Conservation (phyloP, 2,329 filamentous ascomycete genomes). For the Aureobasidium melanogenum region DNA sequence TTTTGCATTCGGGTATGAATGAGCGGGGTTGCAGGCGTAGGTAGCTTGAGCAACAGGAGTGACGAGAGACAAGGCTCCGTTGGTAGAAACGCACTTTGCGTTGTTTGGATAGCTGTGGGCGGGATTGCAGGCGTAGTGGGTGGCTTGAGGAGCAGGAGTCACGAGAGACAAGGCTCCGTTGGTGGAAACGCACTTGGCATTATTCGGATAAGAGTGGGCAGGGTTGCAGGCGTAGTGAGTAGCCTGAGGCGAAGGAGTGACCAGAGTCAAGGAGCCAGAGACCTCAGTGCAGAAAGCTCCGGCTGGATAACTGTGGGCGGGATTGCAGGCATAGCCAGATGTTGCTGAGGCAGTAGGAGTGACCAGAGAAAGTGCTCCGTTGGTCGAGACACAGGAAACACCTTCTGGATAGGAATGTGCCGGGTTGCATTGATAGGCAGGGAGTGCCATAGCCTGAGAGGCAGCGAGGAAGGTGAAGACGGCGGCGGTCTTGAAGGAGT, state of each 20-base stretch:
- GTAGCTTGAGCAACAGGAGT: background rate
- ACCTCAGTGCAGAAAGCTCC: background rate
- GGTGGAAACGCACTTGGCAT: background rate
- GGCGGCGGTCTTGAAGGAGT: conserved; percentile 9
- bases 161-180: conserved; percentile 3
- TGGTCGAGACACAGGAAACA: background rate
- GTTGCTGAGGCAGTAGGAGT: background rate
- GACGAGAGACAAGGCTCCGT: background rate
- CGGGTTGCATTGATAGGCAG: background rate
- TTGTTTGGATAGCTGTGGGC: background rate
- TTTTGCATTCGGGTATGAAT: background rate
- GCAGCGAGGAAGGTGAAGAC: conserved; percentile 10
- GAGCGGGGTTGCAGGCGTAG: conserved; percentile 4
- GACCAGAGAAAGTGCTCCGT: background rate
- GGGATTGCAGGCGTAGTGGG: background rate
- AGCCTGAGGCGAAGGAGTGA: background rate
- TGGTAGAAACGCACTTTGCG: background rate
- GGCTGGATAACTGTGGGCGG: conserved; percentile 1
- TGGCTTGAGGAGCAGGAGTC: background rate
- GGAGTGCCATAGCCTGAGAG: conserved; percentile 3
- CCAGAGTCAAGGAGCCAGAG: background rate
- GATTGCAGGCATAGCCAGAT: background rate
- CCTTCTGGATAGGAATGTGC: background rate
- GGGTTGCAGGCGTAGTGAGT: conserved; percentile 1
- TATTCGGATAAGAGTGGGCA: background rate